Base-by-base conservation (phyloP, 169 alveolate species). In the Plasmodium cynomolgi region DNA sequence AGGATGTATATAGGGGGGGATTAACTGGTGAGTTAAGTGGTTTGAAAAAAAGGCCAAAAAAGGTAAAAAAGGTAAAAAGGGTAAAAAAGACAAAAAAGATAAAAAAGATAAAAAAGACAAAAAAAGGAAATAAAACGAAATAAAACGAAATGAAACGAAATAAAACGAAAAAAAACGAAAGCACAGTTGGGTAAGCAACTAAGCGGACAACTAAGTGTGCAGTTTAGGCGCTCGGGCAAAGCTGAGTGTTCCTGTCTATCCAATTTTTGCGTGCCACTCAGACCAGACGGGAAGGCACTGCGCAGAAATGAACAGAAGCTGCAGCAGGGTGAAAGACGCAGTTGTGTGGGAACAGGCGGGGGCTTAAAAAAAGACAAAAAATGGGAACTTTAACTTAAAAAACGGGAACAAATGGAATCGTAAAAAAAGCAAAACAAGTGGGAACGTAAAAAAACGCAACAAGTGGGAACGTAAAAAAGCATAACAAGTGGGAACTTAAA, bases 201-300 rank as follows among this genome's bases (percentile, higher is more conserved):
- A 72, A 23, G 44, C 54, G 84, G 33, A 62, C 23, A 17, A 92
- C 50, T 39, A 44, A 23, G 81, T 56, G 84, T 83, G 74, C 93
- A 50, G 41, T 80, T 34, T 29, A 82, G 91, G 8, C 62, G 23
- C 0, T 0, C 62, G 23, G 56, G 62, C 62, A 50, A 15, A 3
- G 62, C 62, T 50, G 62, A 13, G 13, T 2, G 62, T 50, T 50
- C 62, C 62, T 8, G 20, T 50, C 7, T 50, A 0, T 50, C 62
- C 62, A 50, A 50, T 50, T 50, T 50, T 3, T 50, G 23, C 62
- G 62, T 50, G 62, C 62, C 62, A 15, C 62, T 15, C 62, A 50
- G 62, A 15, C 62, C 62, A 50, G 62, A 15, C 62, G 62, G 62
- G 23, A 50, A 50, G 62, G 62, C 62, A 50, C 62, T 50, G 23